Evolutionary conservation across 257 asterid species (phyloP).

Genomic region (Fraxinus excelsior): DNA sequence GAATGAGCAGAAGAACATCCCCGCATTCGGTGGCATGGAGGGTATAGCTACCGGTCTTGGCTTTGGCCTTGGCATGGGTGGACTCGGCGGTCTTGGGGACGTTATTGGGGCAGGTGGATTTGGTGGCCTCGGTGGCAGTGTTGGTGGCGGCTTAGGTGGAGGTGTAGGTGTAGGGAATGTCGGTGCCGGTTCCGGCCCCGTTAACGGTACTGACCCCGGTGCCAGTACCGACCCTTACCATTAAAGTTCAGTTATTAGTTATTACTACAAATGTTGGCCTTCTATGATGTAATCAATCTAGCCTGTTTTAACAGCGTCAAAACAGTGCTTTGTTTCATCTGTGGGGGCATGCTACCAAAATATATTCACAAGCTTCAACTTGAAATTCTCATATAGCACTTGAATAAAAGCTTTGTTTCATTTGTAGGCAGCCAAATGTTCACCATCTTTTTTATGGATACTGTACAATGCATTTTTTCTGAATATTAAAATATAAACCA

Average conservation of each 20-base stretch:
- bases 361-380: too few species aligned
- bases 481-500: not conserved
- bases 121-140: constrained; percentile 18
- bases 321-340: not conserved
- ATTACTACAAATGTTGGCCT: too few species aligned
- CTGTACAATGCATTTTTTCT: too few species aligned
- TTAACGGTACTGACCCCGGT: too few species aligned
- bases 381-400: too few species aligned
- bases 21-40: constrained; percentile 29
- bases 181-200: not conserved
- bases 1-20: constrained; percentile 39
- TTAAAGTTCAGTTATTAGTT: not conserved
- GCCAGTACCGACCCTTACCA: too few species aligned
- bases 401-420: too few species aligned
- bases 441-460: too few species aligned
- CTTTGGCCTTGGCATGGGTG: constrained; percentile 20
- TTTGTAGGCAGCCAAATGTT: too few species aligned
- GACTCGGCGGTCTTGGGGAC: constrained; percentile 24
- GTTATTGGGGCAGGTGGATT: not conserved
- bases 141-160: constrained; percentile 21
- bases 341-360: too few species aligned
- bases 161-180: not conserved
- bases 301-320: not conserved
- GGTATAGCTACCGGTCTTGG: constrained; percentile 29
- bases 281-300: too few species aligned